Base-by-base conservation (phyloP, 1,284 basidiomycete species). In the Pseudozyma hubeiensis region DNA sequence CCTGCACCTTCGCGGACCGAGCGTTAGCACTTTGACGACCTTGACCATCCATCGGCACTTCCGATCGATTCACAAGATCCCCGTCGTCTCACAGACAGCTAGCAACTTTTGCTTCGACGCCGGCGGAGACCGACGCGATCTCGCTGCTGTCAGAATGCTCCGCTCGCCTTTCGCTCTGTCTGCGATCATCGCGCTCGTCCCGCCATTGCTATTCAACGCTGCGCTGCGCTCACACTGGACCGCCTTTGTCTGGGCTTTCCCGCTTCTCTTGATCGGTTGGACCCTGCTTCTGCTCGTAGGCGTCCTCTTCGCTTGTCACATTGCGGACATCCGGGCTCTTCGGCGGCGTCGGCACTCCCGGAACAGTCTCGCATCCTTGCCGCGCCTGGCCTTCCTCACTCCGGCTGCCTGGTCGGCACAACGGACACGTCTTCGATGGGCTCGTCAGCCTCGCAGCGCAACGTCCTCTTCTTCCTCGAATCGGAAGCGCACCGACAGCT, bases 381-480 rank as follows among this genome's bases (percentile, higher is more conserved):
- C 71, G 19, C 66, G 64, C 41, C 64, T 73, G 44, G 40, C 64
- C 31, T 76, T 73, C 37, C 63, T 70, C 39, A 64, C 69, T 11
- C 70, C 61, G 16, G 69, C 69, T 6, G 66, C 69, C 0, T 74
- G 68, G 68, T 76, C 68, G 37, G 71, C 74, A 34, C 66, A 69
- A 33, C 55, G 49, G 14, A 73, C 74, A 19, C 63, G 69, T 24
- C 47, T 73, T 47, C 44, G 56, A 45, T 69, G 66, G 72, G 67
- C 63, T 19, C 66, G 65, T 41, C 60, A 69, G 30, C 16, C 60
- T 9, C 66, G 52, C 33, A 31, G 40, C 41, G 17, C 39, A 13
- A 30, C 56, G 1, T 31, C 52, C 8, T 7, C 34, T 6, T 7
- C 34, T 6, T 33, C 40, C 4, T 33, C 40, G 3, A 8, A 24